Evolutionary conservation across 352 stramenopile genomes (phyloP).

Genomic region (Phytophthora fragariaefolia): DNA sequence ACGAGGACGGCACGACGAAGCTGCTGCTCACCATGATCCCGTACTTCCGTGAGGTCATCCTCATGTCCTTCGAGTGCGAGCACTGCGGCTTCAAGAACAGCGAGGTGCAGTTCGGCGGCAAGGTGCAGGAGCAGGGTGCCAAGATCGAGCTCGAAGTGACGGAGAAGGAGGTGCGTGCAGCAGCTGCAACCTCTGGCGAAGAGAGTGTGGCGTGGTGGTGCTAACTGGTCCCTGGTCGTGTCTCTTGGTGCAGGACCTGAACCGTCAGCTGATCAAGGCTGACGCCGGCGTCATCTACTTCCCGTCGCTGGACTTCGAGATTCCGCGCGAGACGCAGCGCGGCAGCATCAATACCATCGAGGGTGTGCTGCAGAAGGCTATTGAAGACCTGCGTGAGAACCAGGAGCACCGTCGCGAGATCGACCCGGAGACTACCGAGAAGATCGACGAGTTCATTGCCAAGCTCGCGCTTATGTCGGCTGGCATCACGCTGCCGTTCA

Average conservation of each 20-base stretch:
- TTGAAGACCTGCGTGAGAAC: constrained; percentile 72
- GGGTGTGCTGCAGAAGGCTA: constrained; percentile 65
- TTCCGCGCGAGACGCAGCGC: constrained; percentile 85
- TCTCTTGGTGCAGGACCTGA: constrained; percentile 66
- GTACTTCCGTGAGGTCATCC: constrained; percentile 95
- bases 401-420: constrained; percentile 85
- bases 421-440: constrained; percentile 74
- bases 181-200: no score
- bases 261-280: constrained; percentile 92
- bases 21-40: constrained; percentile 94
- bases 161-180: constrained; percentile 28
- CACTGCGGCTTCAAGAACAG: constrained; percentile 87
- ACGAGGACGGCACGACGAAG: constrained; percentile 84
- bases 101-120: constrained; percentile 73
- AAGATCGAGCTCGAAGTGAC: constrained; percentile 64
- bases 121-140: constrained; percentile 71
- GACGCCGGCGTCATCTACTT: constrained; percentile 84
- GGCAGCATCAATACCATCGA: constrained; percentile 92
- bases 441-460: constrained; percentile 86
- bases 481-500: constrained; percentile 82
- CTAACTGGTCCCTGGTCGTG: background rate
- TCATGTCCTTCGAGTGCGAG: constrained; percentile 93
- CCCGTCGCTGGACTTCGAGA: constrained; percentile 90
- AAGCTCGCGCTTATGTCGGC: constrained; percentile 71
- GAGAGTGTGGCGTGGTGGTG: no score